Base-by-base conservation (phyloP, 2,329 filamentous ascomycete species). In the Sporothrix humicola region DNA sequence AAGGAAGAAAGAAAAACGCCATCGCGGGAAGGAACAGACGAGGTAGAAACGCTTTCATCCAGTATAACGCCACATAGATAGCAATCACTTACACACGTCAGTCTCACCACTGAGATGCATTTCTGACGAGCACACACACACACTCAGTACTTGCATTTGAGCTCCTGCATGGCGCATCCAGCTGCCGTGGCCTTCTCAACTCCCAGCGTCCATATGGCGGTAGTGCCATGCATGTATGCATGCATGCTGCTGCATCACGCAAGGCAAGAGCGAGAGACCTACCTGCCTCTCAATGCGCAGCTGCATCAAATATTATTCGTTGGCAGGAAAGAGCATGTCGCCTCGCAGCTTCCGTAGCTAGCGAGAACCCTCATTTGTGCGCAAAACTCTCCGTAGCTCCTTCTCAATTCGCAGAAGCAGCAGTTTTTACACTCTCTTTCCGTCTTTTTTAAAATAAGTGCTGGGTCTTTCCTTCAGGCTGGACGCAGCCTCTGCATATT, bases 341-440 rank as follows among this genome's bases (percentile, higher is more conserved):
- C 23, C 17, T 48, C 26, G 23, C 65, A 17, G 44, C 63, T 48
- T 65, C 31, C 46, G 8, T 6, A 7, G 12, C 20, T 46, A 52
- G 46, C 42, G 52, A n/a, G 15, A 37, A 37, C 46, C 59, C 59
- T 46, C 59, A 20, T 20, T 23, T 63, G 59, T 13, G 31, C 37
- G 17, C 15, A 23, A n/a, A 63, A 63, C 13, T 63, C 59, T 23
- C 37, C 46, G 44, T 66, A 66, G 63, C 63, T 52, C 65, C 46
- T 68, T 37, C 46, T 68, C 6, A 15, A 37, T 42, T 69, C 8
- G 20, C 42, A 66, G 9, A 65, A 66, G 9, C 15, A 3, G 3
- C 5, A 56, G 9, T 26, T 48, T 26, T 44, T 66, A 66, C 61
- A 42, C 66, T 44, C 50, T 44, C 66, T 37, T 69, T 42, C 50